phyloP scores from a whole-genome alignment of 1,139 yeast genomes.

The Diutina ranongensis region DNA sequence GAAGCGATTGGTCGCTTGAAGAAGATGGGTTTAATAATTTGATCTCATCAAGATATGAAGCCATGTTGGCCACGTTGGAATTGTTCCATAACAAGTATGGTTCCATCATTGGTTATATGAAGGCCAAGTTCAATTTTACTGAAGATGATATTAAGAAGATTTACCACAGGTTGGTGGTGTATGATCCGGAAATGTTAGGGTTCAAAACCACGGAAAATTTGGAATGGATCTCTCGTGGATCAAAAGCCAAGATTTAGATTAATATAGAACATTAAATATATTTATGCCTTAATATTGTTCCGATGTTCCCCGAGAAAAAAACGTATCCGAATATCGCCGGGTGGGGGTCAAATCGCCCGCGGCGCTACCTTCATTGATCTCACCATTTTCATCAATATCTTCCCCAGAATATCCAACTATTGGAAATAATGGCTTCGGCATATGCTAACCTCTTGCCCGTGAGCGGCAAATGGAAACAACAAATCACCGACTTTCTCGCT shows the following conservation, averaged over 20 bases:
- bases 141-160: slow-evolving; percentile 39
- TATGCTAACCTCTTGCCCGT: slow-evolving; percentile 56
- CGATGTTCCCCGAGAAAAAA: neutral
- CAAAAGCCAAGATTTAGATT: neutral
- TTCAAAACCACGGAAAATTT: neutral
- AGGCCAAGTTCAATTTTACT: slow-evolving; percentile 32
- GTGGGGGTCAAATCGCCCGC: too few relatives aligned
- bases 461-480: slow-evolving; percentile 69
- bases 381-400: neutral
- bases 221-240: neutral
- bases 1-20: slow-evolving; percentile 29
- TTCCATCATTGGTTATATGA: slow-evolving; percentile 42
- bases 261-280: neutral
- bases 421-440: neutral
- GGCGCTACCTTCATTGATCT: too few relatives aligned
- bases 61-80: slow-evolving; percentile 57
- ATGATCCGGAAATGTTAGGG: neutral
- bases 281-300: neutral
- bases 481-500: slow-evolving; percentile 60
- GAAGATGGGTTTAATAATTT: slow-evolving; percentile 44
- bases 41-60: slow-evolving; percentile 57
- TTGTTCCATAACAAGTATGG: slow-evolving; percentile 41
- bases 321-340: too few relatives aligned
- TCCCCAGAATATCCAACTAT: neutral
- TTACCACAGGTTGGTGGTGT: slow-evolving; percentile 14